These are phyloP conservation scores for Cryphonectria nitschkei DNA, from an alignment of 2,329 filamentous ascomycete genomes.

Conservation along the genomic window DNA sequence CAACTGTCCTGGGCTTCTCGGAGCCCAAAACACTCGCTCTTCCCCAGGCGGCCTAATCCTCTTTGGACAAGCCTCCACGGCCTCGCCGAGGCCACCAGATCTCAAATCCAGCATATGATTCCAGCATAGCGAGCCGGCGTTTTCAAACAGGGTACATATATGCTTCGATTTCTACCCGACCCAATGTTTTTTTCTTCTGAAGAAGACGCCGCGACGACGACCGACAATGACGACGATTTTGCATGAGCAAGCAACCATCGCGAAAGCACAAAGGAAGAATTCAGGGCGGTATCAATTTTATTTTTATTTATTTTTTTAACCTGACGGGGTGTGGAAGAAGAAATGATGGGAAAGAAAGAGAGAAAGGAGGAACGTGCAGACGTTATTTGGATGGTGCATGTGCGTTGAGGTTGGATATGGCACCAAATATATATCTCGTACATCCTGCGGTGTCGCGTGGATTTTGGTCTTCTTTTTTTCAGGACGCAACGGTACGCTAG, in stretches of 20 bases:
- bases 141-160: not conserved
- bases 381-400: not conserved
- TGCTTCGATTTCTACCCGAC: not conserved
- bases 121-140: constrained; percentile 14
- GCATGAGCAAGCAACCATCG: not conserved
- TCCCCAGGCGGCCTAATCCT: not conserved
- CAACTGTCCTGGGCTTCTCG: not conserved
- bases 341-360: not conserved
- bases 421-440: not conserved
- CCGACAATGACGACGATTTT: not conserved
- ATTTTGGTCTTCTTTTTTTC: not conserved
- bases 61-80: not conserved
- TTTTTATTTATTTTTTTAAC: not conserved
- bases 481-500: not conserved
- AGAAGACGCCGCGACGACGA: not conserved
- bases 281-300: not conserved
- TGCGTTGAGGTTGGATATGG: not conserved
- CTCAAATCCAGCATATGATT: not conserved
- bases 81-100: not conserved
- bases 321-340: not conserved
- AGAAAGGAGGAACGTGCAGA: not conserved
- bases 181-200: not conserved
- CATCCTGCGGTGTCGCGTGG: not conserved
- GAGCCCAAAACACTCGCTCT: not conserved
- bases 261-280: not conserved